Percentiles rank a stretch among this genome's conserved stretches.
Conservation (phyloP, 1,284 basidiomycete species). For the Mycosarcoma maydis region DNA sequence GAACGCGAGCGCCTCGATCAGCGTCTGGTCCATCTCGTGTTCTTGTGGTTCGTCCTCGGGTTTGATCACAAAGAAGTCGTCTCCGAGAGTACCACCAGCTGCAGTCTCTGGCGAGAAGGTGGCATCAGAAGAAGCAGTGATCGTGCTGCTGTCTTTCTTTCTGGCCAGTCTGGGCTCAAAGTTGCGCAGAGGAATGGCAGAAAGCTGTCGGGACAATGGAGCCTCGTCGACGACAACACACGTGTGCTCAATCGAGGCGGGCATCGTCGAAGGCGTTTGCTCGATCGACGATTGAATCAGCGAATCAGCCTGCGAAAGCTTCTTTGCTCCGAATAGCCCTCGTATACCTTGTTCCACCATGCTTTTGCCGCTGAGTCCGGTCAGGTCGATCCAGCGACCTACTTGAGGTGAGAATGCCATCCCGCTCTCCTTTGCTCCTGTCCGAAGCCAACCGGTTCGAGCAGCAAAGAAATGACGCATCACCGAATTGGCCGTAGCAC, state of each 20-base stretch:
- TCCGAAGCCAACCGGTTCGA: slow-evolving; percentile 64
- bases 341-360: slow-evolving; percentile 44
- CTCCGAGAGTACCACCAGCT: background rate
- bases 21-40: slow-evolving; percentile 48
- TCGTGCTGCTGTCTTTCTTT: slow-evolving; percentile 4
- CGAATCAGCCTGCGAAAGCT: slow-evolving; percentile 28
- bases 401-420: slow-evolving; percentile 32
- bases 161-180: slow-evolving; percentile 33
- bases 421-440: slow-evolving; percentile 48
- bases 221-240: slow-evolving; percentile 62
- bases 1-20: slow-evolving; percentile 59
- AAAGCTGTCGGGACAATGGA: slow-evolving; percentile 18
- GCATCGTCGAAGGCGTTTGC: slow-evolving; percentile 35
- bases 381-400: slow-evolving; percentile 64
- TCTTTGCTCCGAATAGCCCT: slow-evolving; percentile 34
- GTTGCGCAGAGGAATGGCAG: slow-evolving; percentile 38
- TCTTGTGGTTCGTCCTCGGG: slow-evolving; percentile 32
- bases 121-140: background rate
- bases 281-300: slow-evolving; percentile 27
- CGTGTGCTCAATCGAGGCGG: slow-evolving; percentile 53
- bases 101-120: background rate
- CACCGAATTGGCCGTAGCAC: slow-evolving; percentile 64
- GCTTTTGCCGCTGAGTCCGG: slow-evolving; percentile 53
- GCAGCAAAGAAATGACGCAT: slow-evolving; percentile 64
- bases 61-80: slow-evolving; percentile 12